Base-by-base conservation (phyloP, 1,284 basidiomycete species). In the Mycena sp. region DNA sequence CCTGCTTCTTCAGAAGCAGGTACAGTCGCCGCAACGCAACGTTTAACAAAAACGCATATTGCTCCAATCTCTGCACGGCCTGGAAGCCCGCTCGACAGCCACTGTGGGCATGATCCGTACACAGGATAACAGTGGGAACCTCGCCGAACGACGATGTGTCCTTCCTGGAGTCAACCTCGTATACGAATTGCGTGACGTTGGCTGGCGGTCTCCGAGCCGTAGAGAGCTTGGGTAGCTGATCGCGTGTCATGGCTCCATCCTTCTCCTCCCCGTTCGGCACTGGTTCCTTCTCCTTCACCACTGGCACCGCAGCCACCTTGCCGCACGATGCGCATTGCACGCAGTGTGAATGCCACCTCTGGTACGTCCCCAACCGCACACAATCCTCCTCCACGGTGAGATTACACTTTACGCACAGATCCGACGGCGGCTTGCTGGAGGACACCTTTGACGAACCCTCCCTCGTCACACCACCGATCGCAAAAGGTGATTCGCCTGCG, bases 321-420 rank as follows among this genome's bases (percentile, higher is more conserved):
- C 93, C 91, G 72, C 98, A 99, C 19, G 80, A 82, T 14, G 78
- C 78, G 72, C 97, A 99, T 67, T 91, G 88, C 45, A 99, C 81
- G 76, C 97, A 99, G 29, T 92, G 85, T 3, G 94, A 93, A 78
- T 99, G 98, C 98, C 98, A 99, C 53, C 98, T 87, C 73, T 95
- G 90, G 78, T 96, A 96, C 30, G 95, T 96, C 37, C 96, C 96
- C 29, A 97, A 81, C 59, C 97, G 86, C 41, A 95, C 90, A 73
- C 98, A 99, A 72, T 99, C 97, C 75, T 99, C 98, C 77, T 99
- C 98, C 23, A 99, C 94, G 0, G 96, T 97, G 66, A 90, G 83
- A 41, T 87, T 86, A 76, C 98, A 99, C 68, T 88, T 90, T 49
- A 94, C 87, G 74, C 98, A 99, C 37, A 96, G 86, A 80, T 99